Evolutionary conservation across 1,284 basidiomycete species (phyloP).

Genomic region (Coniferiporia sulphurascens): DNA sequence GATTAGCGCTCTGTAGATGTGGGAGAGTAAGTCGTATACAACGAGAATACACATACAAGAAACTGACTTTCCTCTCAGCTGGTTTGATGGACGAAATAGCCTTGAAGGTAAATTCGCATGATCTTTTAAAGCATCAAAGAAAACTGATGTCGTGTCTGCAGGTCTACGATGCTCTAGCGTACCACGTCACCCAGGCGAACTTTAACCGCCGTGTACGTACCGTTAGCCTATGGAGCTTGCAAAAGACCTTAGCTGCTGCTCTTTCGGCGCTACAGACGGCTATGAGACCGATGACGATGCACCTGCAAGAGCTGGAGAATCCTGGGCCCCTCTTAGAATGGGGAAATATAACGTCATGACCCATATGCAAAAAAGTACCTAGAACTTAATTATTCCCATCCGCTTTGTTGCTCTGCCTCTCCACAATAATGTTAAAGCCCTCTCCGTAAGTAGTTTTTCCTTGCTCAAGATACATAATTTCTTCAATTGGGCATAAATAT

Average conservation of each 20-base stretch:
- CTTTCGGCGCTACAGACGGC: conserved; percentile 55
- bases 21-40: conserved; percentile 64
- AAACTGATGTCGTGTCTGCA: conserved; percentile 26
- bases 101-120: conserved; percentile 47
- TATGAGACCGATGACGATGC: conserved; percentile 49
- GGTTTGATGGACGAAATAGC: conserved; percentile 81
- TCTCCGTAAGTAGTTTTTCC: no score
- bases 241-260: conserved; percentile 65
- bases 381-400: neutral
- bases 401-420: neutral
- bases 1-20: conserved; percentile 50
- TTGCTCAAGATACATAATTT: neutral
- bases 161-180: conserved; percentile 87
- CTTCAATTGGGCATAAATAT: neutral
- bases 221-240: conserved; percentile 80
- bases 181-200: conserved; percentile 84
- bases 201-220: conserved; percentile 84
- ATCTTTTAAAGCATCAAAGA: neutral
- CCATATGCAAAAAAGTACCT: neutral
- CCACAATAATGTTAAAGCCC: no score
- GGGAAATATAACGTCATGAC: conserved; percentile 6
- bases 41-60: conserved; percentile 20
- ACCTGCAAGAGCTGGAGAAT: conserved; percentile 38
- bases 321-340: conserved; percentile 5
- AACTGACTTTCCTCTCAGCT: conserved; percentile 36